Conservation (phyloP, 495 filamentous ascomycete genomes). For the Glonium stellatum region DNA sequence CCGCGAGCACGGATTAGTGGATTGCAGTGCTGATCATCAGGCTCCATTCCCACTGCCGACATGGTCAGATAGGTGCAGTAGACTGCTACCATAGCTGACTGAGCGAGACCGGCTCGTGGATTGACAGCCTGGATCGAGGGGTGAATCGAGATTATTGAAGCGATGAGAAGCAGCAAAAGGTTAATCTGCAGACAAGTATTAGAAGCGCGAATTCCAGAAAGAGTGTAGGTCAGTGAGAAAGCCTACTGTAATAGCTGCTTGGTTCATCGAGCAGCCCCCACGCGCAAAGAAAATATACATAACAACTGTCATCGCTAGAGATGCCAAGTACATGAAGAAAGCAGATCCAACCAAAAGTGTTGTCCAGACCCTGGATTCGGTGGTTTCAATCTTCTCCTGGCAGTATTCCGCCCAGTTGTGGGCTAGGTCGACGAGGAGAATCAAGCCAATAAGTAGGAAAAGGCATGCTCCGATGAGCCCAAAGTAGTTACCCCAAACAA, state of each 20-base stretch:
- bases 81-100: conserved; percentile 93
- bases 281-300: conserved; percentile 96
- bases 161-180: conserved; percentile 70
- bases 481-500: conserved; percentile 92
- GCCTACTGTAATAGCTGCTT: conserved; percentile 60
- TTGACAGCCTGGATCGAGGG: conserved; percentile 88
- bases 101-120: conserved; percentile 84
- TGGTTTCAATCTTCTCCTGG: conserved; percentile 83
- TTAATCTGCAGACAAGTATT: conserved; percentile 54
- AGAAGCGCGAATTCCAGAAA: conserved; percentile 3
- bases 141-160: conserved; percentile 81
- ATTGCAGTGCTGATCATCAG: conserved; percentile 91
- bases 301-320: conserved; percentile 85
- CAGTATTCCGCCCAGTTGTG: conserved; percentile 98
- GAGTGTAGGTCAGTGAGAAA: not conserved
- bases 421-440: conserved; percentile 88
- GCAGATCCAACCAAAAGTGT: conserved; percentile 84
- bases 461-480: conserved; percentile 83
- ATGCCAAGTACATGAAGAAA: conserved; percentile 84
- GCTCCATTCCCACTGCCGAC: conserved; percentile 97
- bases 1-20: conserved; percentile 81
- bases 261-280: conserved; percentile 86
- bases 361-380: conserved; percentile 78
- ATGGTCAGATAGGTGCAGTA: conserved; percentile 99
- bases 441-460: conserved; percentile 86